A percentile compares a stretch with the other conserved stretches of the same genome.
Evolutionary conservation across 352 stramenopile genomes (phyloP).

Genomic region (Globisporangium cederbergense): DNA sequence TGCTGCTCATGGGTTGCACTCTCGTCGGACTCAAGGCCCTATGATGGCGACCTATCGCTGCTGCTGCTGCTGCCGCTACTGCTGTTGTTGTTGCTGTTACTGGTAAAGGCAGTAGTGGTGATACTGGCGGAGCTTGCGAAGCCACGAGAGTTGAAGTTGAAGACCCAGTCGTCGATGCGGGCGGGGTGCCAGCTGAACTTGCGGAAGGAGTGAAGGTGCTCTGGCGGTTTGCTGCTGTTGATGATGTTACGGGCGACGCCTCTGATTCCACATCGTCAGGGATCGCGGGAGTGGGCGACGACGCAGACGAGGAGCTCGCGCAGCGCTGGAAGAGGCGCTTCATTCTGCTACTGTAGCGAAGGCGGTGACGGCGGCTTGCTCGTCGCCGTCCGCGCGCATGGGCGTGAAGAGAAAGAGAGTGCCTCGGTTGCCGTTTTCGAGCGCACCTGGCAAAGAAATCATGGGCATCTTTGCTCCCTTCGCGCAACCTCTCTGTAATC

Average conservation of each 20-base stretch:
- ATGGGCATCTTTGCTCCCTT: too few relatives aligned
- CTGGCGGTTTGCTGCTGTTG: neutral
- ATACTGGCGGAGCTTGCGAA: neutral
- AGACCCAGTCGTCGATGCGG: constrained; percentile 3
- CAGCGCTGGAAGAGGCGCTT: constrained; percentile 58
- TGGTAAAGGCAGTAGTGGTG: neutral
- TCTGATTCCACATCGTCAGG: neutral
- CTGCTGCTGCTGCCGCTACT: too few relatives aligned
- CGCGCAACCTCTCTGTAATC: too few relatives aligned
- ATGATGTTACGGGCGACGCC: neutral
- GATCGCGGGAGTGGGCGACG: constrained; percentile 10
- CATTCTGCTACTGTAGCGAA: constrained; percentile 19
- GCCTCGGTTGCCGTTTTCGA: too few relatives aligned
- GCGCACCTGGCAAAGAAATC: too few relatives aligned
- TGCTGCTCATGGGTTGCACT: constrained; percentile 5
- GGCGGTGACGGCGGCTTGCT: neutral
- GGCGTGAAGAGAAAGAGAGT: neutral
- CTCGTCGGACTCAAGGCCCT: constrained; percentile 9
- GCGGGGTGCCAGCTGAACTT: constrained; percentile 10
- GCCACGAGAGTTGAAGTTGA: neutral
- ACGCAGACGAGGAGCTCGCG: constrained; percentile 16
- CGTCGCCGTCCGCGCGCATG: neutral
- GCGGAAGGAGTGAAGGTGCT: neutral
- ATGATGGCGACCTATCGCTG: neutral
- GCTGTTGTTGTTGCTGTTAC: too few relatives aligned